Conservation (phyloP, 179 eudicot genomes). For the Amaranthus tricolor region DNA sequence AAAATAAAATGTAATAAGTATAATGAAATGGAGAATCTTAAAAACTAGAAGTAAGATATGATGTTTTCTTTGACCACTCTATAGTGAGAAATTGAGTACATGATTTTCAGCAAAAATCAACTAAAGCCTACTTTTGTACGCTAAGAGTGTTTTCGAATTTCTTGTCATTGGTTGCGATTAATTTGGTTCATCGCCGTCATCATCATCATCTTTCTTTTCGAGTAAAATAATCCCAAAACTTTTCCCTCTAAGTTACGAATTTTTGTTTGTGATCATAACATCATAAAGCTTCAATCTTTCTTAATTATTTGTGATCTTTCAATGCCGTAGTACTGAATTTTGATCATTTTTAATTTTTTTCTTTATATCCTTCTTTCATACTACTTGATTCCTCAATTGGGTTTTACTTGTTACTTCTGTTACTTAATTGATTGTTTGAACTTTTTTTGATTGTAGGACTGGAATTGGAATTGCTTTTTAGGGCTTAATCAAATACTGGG, state of each 20-base stretch:
- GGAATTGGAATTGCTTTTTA: neutral
- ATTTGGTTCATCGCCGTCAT: conserved; percentile 13
- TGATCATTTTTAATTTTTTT: neutral
- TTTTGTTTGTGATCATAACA: conserved; percentile 6
- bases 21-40: too few relatives aligned
- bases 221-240: conserved; percentile 6
- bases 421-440: neutral
- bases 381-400: neutral
- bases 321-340: neutral
- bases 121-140: conserved; percentile 20
- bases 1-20: too few relatives aligned
- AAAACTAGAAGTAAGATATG: too few relatives aligned
- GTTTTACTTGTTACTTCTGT: neutral
- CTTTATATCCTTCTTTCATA: neutral
- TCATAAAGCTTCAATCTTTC: conserved; percentile 12
- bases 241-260: neutral
- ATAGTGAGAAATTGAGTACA: too few relatives aligned
- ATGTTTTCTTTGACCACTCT: too few relatives aligned
- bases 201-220: neutral
- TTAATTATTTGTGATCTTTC: neutral
- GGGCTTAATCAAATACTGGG: conserved; percentile 1
- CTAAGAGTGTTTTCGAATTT: conserved; percentile 12
- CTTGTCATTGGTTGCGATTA: neutral
- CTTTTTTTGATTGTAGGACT: conserved; percentile 11
- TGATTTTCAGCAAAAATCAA: neutral